These are phyloP conservation scores for Candida boleticola DNA, from an alignment of 805 yeast species.

Conservation along the genomic window DNA sequence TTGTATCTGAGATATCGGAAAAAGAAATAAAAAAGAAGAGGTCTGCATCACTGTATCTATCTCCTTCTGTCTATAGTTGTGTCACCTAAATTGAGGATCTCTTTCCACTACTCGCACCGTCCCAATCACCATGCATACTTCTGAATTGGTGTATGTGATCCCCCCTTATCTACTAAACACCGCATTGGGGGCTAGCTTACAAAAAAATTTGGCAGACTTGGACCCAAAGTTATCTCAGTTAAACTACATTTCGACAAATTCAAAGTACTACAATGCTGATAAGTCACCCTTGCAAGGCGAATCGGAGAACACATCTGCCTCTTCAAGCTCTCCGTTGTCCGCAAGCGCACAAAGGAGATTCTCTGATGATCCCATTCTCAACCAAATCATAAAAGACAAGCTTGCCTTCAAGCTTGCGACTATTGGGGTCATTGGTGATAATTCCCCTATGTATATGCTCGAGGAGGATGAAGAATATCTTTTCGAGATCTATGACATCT, in stretches of 20 bases:
- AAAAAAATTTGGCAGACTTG: constrained; percentile 19
- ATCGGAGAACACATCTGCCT: background rate
- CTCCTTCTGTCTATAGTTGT: too few relatives aligned
- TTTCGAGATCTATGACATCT: constrained; percentile 28
- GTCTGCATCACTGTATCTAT: too few relatives aligned
- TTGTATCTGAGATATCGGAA: too few relatives aligned
- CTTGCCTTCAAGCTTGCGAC: constrained; percentile 32
- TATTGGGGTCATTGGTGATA: constrained; percentile 34
- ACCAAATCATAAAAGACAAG: constrained; percentile 31
- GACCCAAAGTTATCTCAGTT: constrained; percentile 23
- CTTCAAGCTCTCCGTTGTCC: constrained; percentile 1
- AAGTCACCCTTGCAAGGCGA: background rate
- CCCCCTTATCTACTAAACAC: constrained; percentile 44
- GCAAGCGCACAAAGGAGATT: constrained; percentile 12
- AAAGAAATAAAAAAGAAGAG: too few relatives aligned
- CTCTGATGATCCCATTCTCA: constrained; percentile 29
- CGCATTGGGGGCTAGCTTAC: constrained; percentile 31
- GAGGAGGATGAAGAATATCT: constrained; percentile 26
- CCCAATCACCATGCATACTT: constrained; percentile 13
- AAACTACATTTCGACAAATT: constrained; percentile 25
- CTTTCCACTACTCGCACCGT: too few relatives aligned
- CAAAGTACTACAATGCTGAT: constrained; percentile 18
- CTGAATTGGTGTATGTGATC: constrained; percentile 28
- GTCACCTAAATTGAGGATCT: too few relatives aligned
- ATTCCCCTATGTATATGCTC: constrained; percentile 22